Evolutionary conservation across 805 yeast genomes (phyloP).

Genomic region (Lipomyces orientalis): DNA sequence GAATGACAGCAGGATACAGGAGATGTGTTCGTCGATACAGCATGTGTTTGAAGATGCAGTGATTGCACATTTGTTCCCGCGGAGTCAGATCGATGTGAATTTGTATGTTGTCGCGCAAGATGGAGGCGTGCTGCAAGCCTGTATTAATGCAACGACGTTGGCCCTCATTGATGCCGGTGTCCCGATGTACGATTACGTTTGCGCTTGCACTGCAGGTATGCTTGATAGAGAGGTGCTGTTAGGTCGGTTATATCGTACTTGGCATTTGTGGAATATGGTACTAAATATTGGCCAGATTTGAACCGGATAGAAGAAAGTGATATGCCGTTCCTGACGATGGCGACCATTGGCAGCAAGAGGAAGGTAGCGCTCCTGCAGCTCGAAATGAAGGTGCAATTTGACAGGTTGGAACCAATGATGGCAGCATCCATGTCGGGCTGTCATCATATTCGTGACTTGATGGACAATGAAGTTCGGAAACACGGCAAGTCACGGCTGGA

Average conservation of each 20-base stretch:
- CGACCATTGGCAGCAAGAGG: constrained; percentile 81
- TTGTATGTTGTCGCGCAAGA: constrained; percentile 85
- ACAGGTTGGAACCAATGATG: constrained; percentile 72
- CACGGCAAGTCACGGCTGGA: constrained; percentile 68
- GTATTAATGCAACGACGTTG: constrained; percentile 83
- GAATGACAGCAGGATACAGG: constrained; percentile 58
- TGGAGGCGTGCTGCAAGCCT: constrained; percentile 81
- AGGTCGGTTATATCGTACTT: constrained; percentile 18
- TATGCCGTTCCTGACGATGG: constrained; percentile 79
- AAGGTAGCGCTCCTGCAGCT: constrained; percentile 75
- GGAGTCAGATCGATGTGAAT: constrained; percentile 77
- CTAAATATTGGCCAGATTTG: constrained; percentile 55
- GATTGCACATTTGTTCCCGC: constrained; percentile 74
- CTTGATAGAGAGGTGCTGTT: constrained; percentile 78
- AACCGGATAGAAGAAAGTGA: constrained; percentile 84
- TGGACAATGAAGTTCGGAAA: constrained; percentile 83
- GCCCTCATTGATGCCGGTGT: constrained; percentile 96
- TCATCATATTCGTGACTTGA: constrained; percentile 76
- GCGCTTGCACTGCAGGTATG: constrained; percentile 79
- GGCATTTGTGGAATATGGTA: not conserved
- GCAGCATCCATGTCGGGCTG: constrained; percentile 88
- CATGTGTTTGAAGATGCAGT: constrained; percentile 59
- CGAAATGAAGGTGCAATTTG: constrained; percentile 86
- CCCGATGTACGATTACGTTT: constrained; percentile 88
- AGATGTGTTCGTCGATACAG: constrained; percentile 44